Evolutionary conservation across 345 rosid genomes (phyloP), one percentile per base, ranked within the genome.

Genomic region (Jatropha curcas): DNA sequence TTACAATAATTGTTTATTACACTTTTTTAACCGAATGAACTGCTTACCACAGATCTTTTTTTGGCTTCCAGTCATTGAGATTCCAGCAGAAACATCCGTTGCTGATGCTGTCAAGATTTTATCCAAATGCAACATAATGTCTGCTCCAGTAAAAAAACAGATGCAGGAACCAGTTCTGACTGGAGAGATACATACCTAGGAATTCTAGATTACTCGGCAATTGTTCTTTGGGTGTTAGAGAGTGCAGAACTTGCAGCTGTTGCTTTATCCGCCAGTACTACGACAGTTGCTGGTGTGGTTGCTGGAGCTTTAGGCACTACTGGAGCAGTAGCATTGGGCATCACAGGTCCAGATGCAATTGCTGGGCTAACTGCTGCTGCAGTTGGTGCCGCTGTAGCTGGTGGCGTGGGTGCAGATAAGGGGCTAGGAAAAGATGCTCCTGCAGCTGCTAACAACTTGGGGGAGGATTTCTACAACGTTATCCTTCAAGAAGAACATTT

Each of bases 401-500:
- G 96, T 65, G 96, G 92, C 0, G 70, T 85, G 37, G 94, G 84
- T 2, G 94, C 90, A 20, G 93, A 90, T 50, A 84, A 80, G 72
- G 94, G 83, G 8, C 30, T 77, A 0, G 93, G 90, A 19, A 84
- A 86, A 80, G 92, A 94, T 75, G 90, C 91, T 70, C 71, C 93
- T 0, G 81, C 92, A 0, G 97, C 97, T 56, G 96, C 90, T 20
- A 87, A 82, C 72, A 81, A 78, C 24, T 83, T 94, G 59, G 94
- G 92, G 50, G 77, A 87, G 70, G 97, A 94, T 60, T 92, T 92
- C 74, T 94, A 90, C 81, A 80, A 88, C 77, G 87, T 87, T 45
- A 81, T 92, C 65, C 88, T 92, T 34, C 83, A 85, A 80, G 94
- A 94, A 81, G 97, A 94, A 76, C 97, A 97, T 31, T 94, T 94